phyloP scores from a whole-genome alignment of 2,329 filamentous ascomycete species.

The Sordariomycetes sp. region DNA sequence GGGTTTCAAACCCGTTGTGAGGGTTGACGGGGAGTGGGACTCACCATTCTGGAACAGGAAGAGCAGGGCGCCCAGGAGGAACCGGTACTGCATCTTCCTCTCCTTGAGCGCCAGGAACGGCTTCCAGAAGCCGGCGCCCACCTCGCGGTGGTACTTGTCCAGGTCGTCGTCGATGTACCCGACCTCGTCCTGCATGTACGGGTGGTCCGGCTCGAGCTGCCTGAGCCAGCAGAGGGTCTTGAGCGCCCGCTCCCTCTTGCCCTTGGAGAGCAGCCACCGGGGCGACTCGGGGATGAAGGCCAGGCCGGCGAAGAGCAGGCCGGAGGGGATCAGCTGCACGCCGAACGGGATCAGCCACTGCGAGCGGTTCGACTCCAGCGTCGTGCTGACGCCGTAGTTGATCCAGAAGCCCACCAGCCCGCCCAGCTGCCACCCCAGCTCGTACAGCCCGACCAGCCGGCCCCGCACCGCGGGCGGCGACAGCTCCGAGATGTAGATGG shows the following conservation, averaged over 20 bases:
- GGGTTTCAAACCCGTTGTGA: neutral
- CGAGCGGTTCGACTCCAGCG: slow-evolving; percentile 16
- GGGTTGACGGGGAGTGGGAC: neutral
- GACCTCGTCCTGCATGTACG: slow-evolving; percentile 1
- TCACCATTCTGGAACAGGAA: slow-evolving; percentile 65
- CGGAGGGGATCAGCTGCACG: slow-evolving; percentile 31
- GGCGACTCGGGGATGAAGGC: slow-evolving; percentile 55
- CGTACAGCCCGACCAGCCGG: slow-evolving; percentile 55
- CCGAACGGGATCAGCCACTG: slow-evolving; percentile 56
- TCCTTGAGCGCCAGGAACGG: slow-evolving; percentile 1
- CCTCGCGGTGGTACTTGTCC: slow-evolving; percentile 1
- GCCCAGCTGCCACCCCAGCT: slow-evolving; percentile 55
- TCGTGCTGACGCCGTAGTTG: slow-evolving; percentile 50
- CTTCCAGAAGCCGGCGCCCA: slow-evolving; percentile 2
- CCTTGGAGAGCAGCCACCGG: slow-evolving; percentile 36
- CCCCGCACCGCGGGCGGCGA: slow-evolving; percentile 54
- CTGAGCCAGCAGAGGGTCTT: slow-evolving; percentile 3
- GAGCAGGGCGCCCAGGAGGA: slow-evolving; percentile 22
- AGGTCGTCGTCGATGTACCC: slow-evolving; percentile 1
- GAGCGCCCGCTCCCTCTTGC: slow-evolving; percentile 1
- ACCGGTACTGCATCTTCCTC: neutral
- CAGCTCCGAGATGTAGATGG: slow-evolving; percentile 51
- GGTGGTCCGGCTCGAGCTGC: slow-evolving; percentile 1
- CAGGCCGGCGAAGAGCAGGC: slow-evolving; percentile 48
- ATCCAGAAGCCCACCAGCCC: slow-evolving; percentile 56